Conservation (phyloP, 176 grass and related monocot species). For the Hordeum marinum region DNA sequence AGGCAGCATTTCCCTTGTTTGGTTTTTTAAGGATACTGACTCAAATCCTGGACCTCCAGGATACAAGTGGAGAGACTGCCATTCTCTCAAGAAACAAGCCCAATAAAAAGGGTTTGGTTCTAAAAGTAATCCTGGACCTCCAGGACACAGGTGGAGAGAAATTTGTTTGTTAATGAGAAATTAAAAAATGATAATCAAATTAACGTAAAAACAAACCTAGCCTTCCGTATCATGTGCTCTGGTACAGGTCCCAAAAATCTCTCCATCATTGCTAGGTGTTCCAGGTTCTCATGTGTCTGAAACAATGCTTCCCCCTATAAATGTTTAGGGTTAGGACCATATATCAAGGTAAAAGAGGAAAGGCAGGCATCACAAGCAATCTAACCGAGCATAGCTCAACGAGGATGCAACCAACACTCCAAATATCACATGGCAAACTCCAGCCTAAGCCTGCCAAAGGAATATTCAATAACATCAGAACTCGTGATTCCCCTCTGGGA, state of each 20-base stretch:
- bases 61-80: background rate
- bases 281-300: constrained; percentile 91
- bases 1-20: background rate
- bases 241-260: constrained; percentile 83
- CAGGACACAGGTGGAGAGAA: background rate
- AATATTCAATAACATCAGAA: constrained; percentile 35
- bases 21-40: background rate
- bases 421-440: constrained; percentile 92
- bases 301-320: constrained; percentile 87
- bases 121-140: background rate
- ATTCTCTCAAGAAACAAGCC: background rate
- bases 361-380: constrained; percentile 29
- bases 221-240: constrained; percentile 76
- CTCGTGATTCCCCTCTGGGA: background rate
- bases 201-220: constrained; percentile 40
- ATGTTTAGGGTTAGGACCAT: constrained; percentile 16
- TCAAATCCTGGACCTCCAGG: background rate
- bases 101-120: constrained; percentile 3
- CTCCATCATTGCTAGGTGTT: constrained; percentile 99
- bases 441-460: constrained; percentile 69
- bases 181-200: background rate
- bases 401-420: constrained; percentile 93
- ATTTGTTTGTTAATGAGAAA: background rate
- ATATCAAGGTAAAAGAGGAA: constrained; percentile 13
- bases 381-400: constrained; percentile 83